Evolutionary conservation across 257 asterid genomes (phyloP), one percentile per base, ranked within the genome.

Genomic region (Rehmannia glutinosa): DNA sequence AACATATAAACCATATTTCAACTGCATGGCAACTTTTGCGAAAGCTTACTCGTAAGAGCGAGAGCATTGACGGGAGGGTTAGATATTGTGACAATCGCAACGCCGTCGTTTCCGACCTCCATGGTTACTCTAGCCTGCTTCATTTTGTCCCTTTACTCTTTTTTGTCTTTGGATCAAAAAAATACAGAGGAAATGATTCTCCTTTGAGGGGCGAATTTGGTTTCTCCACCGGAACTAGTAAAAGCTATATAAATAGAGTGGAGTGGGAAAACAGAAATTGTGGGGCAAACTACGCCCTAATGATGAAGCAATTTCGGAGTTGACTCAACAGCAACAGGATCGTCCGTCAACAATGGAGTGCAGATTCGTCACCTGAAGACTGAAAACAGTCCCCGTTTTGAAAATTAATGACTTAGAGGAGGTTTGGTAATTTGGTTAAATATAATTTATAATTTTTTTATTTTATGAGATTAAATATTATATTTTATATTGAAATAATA

Each of bases 51-150:
- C 25, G 86, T 66, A 54, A 82, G 68, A 2, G 97, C 85, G 63
- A 94, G 88, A 71, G 97, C 90, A 64, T 94, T 91, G 63, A 91
- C 99, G 0, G 99, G 98, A 53, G 98, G 98, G 53, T 89, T 91
- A 3, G 76, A 71, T 49, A 94, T 71, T 75, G 95, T 81, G 79
- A 94, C 64, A 49, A 91, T 27, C 6, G 99, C 99, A 52, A 94
- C 95, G 62, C 93, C 96, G 71, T 94, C 99, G 84, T 30, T 51
- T 16, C 96, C 99, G 13, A 91, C 98, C 73, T 88, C 96, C 98
- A 28, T 28, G 5, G 33, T 28, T 28, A 28, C 33, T 28, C 3
- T 2, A 28, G 3, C 5, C 33, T 28, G 33, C 33, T 28, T 28
- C 33, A 28, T 73, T 62, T 45, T 16, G 36, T 57, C n/a, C 23